Evolutionary conservation across 306 rosid species (phyloP), one percentile per base, ranked within the genome.

Genomic region (Comarum palustre): DNA sequence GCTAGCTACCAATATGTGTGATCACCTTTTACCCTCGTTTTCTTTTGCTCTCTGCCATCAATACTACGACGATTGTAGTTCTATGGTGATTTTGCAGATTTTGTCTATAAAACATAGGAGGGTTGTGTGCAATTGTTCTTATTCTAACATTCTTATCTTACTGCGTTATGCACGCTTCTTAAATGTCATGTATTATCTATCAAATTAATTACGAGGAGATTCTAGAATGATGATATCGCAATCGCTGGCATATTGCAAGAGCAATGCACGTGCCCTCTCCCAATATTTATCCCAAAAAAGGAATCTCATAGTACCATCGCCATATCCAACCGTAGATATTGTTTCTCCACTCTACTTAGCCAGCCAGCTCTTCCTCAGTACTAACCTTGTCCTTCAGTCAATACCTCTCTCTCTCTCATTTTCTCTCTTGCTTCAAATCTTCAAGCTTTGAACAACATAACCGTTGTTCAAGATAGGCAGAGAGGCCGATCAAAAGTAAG

Each of bases 271-370:
- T 8, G 60, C 41, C 79, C 79, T 63, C 77, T 76, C 41, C 71
- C 24, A 64, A 78, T 67, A 63, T 34, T 36, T 39, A 45, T 71
- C 41, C 75, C 11, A 2, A 2, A 24, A 47, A 66, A 77, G 86
- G 87, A 86, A 84, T 82, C 87, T 80, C 78, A 71, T 66, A 58
- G 83, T 82, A 78, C 86, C 14, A 69, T 41, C 72, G 66, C 17
- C 75, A 78, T 69, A 72, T 80, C 87, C 82, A 69, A 60, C 79
- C 81, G 82, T 75, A 61, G 80, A 82, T 51, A 77, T 80, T 74
- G 73, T 27, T 73, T 68, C 74, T 38, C 64, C 47, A 39, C 41
- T 74, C 82, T 75, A 73, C 85, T 73, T 77, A 73, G 43, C 38
- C 58, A 58, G 27, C 46, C 29, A n/a, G 39, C 29, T n/a, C 47